Percentiles rank a stretch among this genome's conserved stretches.
Evolutionary conservation across 208 protist genomes (phyloP).

Genomic region (Acanthamoeba sp.): DNA sequence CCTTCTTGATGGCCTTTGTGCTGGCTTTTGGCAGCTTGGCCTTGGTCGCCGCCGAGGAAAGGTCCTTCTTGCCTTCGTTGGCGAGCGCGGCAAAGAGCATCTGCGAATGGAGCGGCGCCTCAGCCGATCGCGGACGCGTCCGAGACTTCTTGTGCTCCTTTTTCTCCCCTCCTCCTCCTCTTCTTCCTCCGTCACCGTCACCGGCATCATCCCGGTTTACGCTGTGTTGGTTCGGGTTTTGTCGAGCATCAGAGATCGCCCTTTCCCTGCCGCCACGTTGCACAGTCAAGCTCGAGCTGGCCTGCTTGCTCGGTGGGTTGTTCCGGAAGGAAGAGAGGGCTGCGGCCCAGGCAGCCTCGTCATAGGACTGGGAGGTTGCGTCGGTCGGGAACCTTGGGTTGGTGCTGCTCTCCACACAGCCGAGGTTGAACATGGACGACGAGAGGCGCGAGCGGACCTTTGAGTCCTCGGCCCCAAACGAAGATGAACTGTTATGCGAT

Average conservation of each 20-base stretch:
- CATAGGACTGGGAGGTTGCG: slow-evolving; percentile 1
- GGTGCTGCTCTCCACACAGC: neutral
- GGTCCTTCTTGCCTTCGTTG: neutral
- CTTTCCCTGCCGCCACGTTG: neutral
- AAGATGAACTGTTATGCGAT: no score
- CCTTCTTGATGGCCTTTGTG: neutral
- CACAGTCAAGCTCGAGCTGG: no score
- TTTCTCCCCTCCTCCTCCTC: neutral
- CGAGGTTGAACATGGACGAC: neutral
- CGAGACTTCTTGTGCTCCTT: neutral
- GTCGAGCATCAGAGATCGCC: neutral
- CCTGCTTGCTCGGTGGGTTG: no score
- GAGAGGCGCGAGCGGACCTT: no score
- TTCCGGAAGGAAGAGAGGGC: neutral
- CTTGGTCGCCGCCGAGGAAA: no score
- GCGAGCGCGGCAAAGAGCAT: neutral
- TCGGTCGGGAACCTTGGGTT: neutral
- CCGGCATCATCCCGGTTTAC: no score
- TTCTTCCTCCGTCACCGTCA: no score
- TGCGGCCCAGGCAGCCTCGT: slow-evolving; percentile 16
- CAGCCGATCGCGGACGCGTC: neutral
- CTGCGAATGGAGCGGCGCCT: neutral
- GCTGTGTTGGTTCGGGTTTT: neutral
- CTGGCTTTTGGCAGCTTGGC: neutral
- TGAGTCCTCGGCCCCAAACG: no score